Evolutionary conservation across 306 rosid species (phyloP).

Genomic region (Nissolia schottii): DNA sequence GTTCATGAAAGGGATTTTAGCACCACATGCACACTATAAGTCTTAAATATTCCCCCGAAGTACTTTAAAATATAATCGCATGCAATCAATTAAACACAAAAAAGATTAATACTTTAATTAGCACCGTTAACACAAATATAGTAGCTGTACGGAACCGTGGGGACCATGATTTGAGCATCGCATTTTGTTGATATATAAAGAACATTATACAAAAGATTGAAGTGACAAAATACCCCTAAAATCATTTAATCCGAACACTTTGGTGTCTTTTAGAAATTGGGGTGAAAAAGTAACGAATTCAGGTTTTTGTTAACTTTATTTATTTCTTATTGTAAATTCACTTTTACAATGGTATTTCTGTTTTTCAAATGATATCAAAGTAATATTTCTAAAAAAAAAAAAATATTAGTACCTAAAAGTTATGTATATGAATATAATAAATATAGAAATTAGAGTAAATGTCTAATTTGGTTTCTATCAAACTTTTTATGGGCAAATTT

Average conservation of each 20-base stretch:
- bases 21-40: background rate
- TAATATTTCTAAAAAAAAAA: background rate
- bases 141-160: conserved; percentile 22
- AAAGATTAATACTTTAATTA: conserved; percentile 18
- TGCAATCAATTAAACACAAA: background rate
- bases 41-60: conserved; percentile 15
- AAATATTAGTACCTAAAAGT: background rate
- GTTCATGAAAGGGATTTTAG: conserved; percentile 13
- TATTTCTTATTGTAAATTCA: background rate
- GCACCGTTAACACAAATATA: background rate
- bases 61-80: background rate
- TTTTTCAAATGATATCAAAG: background rate
- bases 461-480: too few species aligned
- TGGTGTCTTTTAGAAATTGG: background rate
- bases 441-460: background rate
- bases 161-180: background rate
- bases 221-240: background rate
- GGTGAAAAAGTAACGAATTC: background rate
- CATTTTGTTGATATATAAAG: background rate
- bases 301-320: background rate
- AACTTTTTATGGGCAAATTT: too few species aligned
- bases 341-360: background rate
- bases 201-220: background rate
- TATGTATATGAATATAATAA: background rate
- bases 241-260: background rate